A percentile compares a stretch with the other conserved stretches of the same genome.
Conservation (phyloP, 2,329 filamentous ascomycete species). For the Aspergillus sojae region DNA sequence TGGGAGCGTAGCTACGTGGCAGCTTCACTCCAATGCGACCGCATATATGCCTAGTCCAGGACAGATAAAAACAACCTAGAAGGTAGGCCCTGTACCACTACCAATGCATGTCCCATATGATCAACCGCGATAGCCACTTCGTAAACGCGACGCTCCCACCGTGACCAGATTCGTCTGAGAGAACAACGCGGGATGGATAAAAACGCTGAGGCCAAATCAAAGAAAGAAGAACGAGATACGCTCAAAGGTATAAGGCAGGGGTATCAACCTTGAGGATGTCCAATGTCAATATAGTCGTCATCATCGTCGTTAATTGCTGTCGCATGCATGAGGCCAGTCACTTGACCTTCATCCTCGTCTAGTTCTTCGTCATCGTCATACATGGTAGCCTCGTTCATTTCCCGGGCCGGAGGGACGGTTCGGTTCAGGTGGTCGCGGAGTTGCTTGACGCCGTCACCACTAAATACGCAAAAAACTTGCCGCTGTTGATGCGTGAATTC, state of each 20-base stretch:
- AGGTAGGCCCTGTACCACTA: constrained; percentile 21
- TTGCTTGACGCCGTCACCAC: constrained; percentile 76
- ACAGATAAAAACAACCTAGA: constrained; percentile 7
- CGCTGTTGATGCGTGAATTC: constrained; percentile 96
- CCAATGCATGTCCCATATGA: constrained; percentile 34
- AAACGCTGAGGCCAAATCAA: constrained; percentile 3
- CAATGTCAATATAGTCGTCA: constrained; percentile 44
- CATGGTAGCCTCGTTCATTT: constrained; percentile 44
- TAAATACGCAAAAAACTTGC: constrained; percentile 97
- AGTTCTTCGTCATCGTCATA: constrained; percentile 49
- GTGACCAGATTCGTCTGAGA: constrained; percentile 9
- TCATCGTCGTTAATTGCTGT: constrained; percentile 47
- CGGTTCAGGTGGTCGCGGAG: constrained; percentile 77
- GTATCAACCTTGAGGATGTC: constrained; percentile 40
- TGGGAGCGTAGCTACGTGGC: constrained; percentile 12
- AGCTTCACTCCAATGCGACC: constrained; percentile 9
- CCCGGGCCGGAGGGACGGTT: constrained; percentile 36
- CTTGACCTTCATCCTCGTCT: constrained; percentile 46
- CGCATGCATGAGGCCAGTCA: constrained; percentile 46
- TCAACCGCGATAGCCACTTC: constrained; percentile 22
- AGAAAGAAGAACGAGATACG: constrained; percentile 10
- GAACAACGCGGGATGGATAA: constrained; percentile 11
- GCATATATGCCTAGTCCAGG: constrained; percentile 15
- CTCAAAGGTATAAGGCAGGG: constrained; percentile 26
- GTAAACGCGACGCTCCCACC: constrained; percentile 25